These are phyloP conservation scores for Tetrapisispora nanseiensis DNA, from an alignment of 805 yeast species.

Conservation along the genomic window DNA sequence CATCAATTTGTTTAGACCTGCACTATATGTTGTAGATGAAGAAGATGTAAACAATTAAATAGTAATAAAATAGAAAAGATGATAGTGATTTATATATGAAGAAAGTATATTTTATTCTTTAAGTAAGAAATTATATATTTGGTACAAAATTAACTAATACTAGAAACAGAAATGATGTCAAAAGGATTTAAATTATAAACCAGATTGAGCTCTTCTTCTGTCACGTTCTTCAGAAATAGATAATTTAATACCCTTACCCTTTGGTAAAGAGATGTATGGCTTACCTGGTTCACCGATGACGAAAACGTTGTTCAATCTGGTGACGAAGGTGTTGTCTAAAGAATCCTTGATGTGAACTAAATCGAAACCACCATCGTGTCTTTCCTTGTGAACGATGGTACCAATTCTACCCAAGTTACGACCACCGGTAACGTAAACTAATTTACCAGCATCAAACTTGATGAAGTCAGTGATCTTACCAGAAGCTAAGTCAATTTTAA, in stretches of 20 bases:
- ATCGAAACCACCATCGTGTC: conserved; percentile 97
- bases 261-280: conserved; percentile 91
- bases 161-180: conserved; percentile 6
- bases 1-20: too few relatives aligned
- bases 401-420: conserved; percentile 98
- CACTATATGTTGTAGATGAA: too few relatives aligned
- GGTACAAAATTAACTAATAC: conserved; percentile 8
- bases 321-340: conserved; percentile 88
- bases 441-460: conserved; percentile 86
- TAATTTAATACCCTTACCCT: conserved; percentile 98
- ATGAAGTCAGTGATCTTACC: conserved; percentile 88
- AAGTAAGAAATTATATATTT: conserved; percentile 13
- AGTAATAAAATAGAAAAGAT: too few relatives aligned
- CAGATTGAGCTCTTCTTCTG: conserved; percentile 85
- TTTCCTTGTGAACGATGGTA: conserved; percentile 90
- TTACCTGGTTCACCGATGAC: conserved; percentile 92
- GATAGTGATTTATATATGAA: conserved; percentile 4
- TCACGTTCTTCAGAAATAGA: conserved; percentile 96
- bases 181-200: conserved; percentile 33
- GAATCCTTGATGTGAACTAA: conserved; percentile 94
- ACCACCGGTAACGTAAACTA: conserved; percentile 94
- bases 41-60: too few relatives aligned
- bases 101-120: conserved; percentile 10
- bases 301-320: conserved; percentile 89
- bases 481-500: conserved; percentile 89